phyloP scores from a whole-genome alignment of 257 asterid genomes.

The Solanum bulbocastanum region DNA sequence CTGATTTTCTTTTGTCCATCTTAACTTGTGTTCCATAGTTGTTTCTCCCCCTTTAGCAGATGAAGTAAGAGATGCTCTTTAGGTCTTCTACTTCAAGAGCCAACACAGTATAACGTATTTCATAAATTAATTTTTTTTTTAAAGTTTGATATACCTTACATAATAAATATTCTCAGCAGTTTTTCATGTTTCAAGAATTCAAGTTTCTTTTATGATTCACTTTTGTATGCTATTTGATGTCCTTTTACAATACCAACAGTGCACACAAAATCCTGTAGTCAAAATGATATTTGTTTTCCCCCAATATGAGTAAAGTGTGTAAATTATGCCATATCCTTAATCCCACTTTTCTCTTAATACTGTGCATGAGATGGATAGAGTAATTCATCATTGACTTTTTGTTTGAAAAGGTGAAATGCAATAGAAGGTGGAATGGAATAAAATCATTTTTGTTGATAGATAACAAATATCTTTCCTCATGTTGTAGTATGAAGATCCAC shows the following conservation, averaged over 20 bases:
- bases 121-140: not conserved
- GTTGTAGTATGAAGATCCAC: conserved; percentile 73
- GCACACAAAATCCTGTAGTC: not conserved
- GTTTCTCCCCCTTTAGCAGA: not conserved
- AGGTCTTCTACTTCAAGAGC: not conserved
- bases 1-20: not conserved
- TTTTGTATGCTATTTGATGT: not conserved
- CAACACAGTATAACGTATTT: not conserved
- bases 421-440: not conserved
- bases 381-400: not conserved
- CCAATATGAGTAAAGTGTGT: not conserved
- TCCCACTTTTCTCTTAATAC: not conserved
- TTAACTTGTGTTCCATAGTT: not conserved
- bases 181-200: not conserved
- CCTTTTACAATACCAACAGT: not conserved
- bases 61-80: not conserved
- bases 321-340: not conserved
- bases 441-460: not conserved
- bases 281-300: not conserved
- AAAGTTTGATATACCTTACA: not conserved
- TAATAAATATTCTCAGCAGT: not conserved
- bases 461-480: not conserved
- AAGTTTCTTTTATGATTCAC: not conserved
- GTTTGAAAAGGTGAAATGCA: not conserved
- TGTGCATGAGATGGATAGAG: not conserved